Base-by-base conservation (phyloP, 208 protist genomes). In the Leptomonas seymouri region DNA sequence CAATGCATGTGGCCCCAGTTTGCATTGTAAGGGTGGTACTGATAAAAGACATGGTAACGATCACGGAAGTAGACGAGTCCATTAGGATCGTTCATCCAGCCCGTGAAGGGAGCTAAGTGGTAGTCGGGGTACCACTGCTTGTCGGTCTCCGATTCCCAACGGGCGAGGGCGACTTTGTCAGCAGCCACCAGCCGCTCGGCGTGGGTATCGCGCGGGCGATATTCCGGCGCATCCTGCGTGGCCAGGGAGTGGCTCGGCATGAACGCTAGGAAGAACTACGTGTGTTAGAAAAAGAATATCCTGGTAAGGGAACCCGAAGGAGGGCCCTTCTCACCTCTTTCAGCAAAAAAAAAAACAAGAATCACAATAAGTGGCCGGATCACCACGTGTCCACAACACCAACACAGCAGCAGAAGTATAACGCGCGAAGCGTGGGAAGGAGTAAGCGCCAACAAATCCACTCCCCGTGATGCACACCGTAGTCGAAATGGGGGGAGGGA, bases 1-100 rank as follows among this genome's bases (percentile, higher is more conserved):
- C 82, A 87, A 74, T 87, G 82, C 82, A 87, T 87, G 18, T 66
- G 61, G n/a, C 82, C 82, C 82, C 82, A 87, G 23, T 84, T 64
- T 4, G 48, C 46, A 45, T 57, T 75, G 66, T 76, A 88, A 0
- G 82, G 82, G 58, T 88, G 65, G 58, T 88, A 80, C 59, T 88
- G 82, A 31, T 84, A 88, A 27, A 88, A 88, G 49, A 76, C 74
- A 58, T 88, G 82, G 60, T 85, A 85, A 45, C 50, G 49, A 6
- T 69, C 73, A 5, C 72, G 56, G 70, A 80, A 80, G 49, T 56
- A 62, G 15, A 75, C 66, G 9, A 84, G 60, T 4, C 82, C 82
- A 16, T 68, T 62, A 0, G 82, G 82, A 48, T 82, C 78, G 59
- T 64, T 80, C 67, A 88, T 81, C 82, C 82, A 88, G 7, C 80